These are phyloP conservation scores for Trichoderma pleuroti DNA, from an alignment of 2,329 filamentous ascomycete genomes.

Conservation along the genomic window DNA sequence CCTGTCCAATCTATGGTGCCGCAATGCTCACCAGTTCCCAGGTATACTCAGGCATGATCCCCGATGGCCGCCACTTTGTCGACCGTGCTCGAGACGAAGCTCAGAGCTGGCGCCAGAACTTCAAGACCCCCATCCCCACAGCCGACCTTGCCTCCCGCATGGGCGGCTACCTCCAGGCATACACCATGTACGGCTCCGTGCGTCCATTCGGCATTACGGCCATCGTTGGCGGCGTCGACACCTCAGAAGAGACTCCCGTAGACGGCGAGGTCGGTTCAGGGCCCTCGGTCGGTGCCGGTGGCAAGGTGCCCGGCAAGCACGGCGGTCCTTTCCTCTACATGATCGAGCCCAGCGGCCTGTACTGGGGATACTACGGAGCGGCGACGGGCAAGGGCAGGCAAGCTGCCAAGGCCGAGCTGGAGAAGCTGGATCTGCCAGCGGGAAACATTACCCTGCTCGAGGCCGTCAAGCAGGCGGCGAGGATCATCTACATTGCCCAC, in stretches of 20 bases:
- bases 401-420: slow-evolving; percentile 94
- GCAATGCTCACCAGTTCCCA: slow-evolving; percentile 36
- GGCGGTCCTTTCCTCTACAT: slow-evolving; percentile 96
- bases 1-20: background rate
- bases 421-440: slow-evolving; percentile 87
- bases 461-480: slow-evolving; percentile 91
- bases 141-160: slow-evolving; percentile 86
- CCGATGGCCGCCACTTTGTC: slow-evolving; percentile 92
- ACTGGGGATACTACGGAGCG: slow-evolving; percentile 99
- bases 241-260: slow-evolving; percentile 77
- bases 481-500: slow-evolving; percentile 96
- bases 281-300: slow-evolving; percentile 74
- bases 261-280: slow-evolving; percentile 87
- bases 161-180: slow-evolving; percentile 93
- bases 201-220: slow-evolving; percentile 95
- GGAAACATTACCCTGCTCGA: slow-evolving; percentile 75
- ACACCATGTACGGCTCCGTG: slow-evolving; percentile 95
- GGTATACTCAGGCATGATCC: slow-evolving; percentile 92
- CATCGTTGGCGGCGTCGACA: slow-evolving; percentile 91
- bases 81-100: slow-evolving; percentile 93
- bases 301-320: slow-evolving; percentile 70
- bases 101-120: slow-evolving; percentile 82
- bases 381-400: slow-evolving; percentile 96
- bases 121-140: slow-evolving; percentile 91
- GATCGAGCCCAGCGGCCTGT: slow-evolving; percentile 95